Evolutionary conservation across 352 stramenopile species (phyloP).

Genomic region (Phytopythium mirpurense): DNA sequence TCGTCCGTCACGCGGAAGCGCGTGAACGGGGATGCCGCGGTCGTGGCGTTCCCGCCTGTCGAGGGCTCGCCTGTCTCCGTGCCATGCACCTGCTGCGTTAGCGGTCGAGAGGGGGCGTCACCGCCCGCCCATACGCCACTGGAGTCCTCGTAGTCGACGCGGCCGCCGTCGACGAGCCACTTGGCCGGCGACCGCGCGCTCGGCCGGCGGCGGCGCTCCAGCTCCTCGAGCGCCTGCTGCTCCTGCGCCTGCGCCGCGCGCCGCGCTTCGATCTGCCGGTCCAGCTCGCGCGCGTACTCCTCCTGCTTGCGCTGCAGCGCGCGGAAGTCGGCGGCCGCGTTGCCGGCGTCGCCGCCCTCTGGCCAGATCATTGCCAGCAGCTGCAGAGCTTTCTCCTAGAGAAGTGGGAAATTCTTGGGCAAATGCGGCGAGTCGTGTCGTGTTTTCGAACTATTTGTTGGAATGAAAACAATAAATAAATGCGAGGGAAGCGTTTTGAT

Average conservation of each 20-base stretch:
- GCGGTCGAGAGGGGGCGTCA: slow-evolving; percentile 7
- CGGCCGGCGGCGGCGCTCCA: slow-evolving; percentile 47
- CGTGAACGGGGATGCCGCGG: slow-evolving; percentile 21
- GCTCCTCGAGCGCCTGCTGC: slow-evolving; percentile 43
- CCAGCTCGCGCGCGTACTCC: slow-evolving; percentile 61
- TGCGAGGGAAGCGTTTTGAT: slow-evolving; percentile 33
- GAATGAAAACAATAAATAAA: too few species aligned
- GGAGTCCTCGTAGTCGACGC: slow-evolving; percentile 14
- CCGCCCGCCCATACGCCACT: background rate
- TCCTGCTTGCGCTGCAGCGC: slow-evolving; percentile 49
- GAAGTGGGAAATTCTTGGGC: too few species aligned
- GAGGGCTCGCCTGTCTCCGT: slow-evolving; percentile 21
- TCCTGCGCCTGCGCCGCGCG: slow-evolving; percentile 40
- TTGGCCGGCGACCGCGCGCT: slow-evolving; percentile 56
- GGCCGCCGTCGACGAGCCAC: slow-evolving; percentile 65
- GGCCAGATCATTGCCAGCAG: slow-evolving; percentile 40
- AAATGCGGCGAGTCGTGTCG: too few species aligned
- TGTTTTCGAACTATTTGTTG: too few species aligned
- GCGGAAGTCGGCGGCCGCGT: slow-evolving; percentile 21
- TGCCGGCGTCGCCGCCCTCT: slow-evolving; percentile 25
- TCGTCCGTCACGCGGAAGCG: slow-evolving; percentile 63
- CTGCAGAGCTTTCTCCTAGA: too few species aligned
- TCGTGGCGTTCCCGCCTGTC: too few species aligned
- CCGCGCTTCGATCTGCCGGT: slow-evolving; percentile 63
- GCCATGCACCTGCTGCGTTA: slow-evolving; percentile 17